phyloP scores from a whole-genome alignment of 176 grass and related monocot species.

The Aegilops sharonensis region DNA sequence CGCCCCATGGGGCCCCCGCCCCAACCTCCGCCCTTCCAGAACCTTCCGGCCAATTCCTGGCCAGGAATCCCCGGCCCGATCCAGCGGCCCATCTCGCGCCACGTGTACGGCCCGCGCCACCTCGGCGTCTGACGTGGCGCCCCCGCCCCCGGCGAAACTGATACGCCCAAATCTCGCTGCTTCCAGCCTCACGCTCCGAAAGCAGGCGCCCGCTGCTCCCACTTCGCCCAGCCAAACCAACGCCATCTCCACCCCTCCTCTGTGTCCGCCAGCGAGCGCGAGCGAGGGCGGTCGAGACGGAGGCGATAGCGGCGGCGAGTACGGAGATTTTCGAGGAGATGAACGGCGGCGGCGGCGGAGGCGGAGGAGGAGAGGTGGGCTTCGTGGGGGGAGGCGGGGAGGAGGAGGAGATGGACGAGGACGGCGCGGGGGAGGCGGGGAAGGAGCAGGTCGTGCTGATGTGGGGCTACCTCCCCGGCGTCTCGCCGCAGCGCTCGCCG shows the following conservation, averaged over 20 bases:
- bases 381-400: slow-evolving; percentile 25
- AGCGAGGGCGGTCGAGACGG: slow-evolving; percentile 4
- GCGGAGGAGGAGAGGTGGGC: slow-evolving; percentile 22
- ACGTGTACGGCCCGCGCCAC: slow-evolving; percentile 36
- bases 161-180: slow-evolving; percentile 56
- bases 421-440: background rate
- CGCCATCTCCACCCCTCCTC: background rate
- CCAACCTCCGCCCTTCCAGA: slow-evolving; percentile 67
- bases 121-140: slow-evolving; percentile 65
- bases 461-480: slow-evolving; percentile 97
- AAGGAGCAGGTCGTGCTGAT: slow-evolving; percentile 82
- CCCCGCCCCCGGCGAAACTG: slow-evolving; percentile 57
- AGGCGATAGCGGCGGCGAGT: background rate
- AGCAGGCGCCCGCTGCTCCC: slow-evolving; percentile 24
- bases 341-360: slow-evolving; percentile 59
- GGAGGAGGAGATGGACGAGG: slow-evolving; percentile 50
- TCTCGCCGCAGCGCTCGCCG: slow-evolving; percentile 91
- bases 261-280: slow-evolving; percentile 20
- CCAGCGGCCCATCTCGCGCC: slow-evolving; percentile 43
- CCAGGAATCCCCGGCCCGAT: slow-evolving; percentile 44
- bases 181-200: slow-evolving; percentile 41
- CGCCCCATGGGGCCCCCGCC: background rate
- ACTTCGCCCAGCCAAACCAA: slow-evolving; percentile 33
- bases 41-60: slow-evolving; percentile 73
- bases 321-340: slow-evolving; percentile 37